Evolutionary conservation across 495 filamentous ascomycete genomes (phyloP).

Genomic region (Thermochaetoides thermophila): DNA sequence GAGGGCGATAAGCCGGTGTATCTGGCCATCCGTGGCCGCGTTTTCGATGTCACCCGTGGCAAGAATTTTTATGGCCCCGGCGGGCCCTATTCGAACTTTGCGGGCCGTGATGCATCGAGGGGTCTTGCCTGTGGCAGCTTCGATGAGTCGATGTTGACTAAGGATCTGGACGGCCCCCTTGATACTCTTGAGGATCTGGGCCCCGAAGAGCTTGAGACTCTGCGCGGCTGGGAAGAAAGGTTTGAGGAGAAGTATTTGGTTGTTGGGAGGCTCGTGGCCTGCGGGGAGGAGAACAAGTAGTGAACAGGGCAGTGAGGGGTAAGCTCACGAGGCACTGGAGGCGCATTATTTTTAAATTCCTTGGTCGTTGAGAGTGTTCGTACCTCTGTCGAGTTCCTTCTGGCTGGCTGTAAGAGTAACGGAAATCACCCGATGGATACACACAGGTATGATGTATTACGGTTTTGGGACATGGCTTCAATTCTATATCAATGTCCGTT

Average conservation of each 20-base stretch:
- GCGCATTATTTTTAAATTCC: too few relatives aligned
- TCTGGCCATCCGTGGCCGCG: conserved; percentile 66
- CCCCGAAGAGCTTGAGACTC: conserved; percentile 62
- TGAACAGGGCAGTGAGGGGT: too few relatives aligned
- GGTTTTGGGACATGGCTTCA: too few relatives aligned
- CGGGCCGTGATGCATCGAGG: conserved; percentile 82
- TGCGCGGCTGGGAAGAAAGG: conserved; percentile 82
- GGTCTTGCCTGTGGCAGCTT: conserved; percentile 88
- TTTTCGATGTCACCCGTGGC: conserved; percentile 78
- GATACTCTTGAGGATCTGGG: conserved; percentile 66
- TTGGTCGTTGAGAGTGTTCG: too few relatives aligned
- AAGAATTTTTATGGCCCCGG: conserved; percentile 88
- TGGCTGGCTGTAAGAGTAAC: too few relatives aligned
- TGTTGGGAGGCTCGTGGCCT: conserved; percentile 69
- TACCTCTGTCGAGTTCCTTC: too few relatives aligned
- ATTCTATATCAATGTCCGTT: too few relatives aligned
- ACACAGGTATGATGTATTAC: too few relatives aligned
- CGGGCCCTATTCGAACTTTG: conserved; percentile 87
- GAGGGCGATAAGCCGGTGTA: conserved; percentile 57
- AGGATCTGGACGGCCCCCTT: conserved; percentile 74
- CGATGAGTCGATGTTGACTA: conserved; percentile 90
- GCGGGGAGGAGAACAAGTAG: conserved; percentile 21
- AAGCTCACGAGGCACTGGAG: too few relatives aligned
- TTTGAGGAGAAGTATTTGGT: conserved; percentile 90
- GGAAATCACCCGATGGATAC: too few relatives aligned